Conservation (phyloP, 2,329 filamentous ascomycete species). For the Fusarium chlamydosporum region DNA sequence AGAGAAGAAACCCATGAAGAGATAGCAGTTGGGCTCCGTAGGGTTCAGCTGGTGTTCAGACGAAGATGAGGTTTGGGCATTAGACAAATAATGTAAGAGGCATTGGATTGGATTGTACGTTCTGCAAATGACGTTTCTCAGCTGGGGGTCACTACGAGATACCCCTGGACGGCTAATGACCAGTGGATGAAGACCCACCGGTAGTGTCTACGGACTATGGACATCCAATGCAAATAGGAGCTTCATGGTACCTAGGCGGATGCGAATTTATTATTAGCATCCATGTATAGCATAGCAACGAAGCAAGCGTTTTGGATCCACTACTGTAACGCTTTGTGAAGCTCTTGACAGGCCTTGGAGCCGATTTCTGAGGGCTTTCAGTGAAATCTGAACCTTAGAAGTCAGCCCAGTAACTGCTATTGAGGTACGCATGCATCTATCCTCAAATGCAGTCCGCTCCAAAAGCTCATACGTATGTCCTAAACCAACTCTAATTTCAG, state of each 20-base stretch:
- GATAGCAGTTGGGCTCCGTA: slow-evolving; percentile 26
- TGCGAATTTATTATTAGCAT: neutral
- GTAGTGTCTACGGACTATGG: neutral
- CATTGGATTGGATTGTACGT: slow-evolving; percentile 29
- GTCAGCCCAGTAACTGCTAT: neutral
- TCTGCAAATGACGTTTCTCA: slow-evolving; percentile 45
- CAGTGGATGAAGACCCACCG: neutral
- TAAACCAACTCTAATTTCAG: neutral
- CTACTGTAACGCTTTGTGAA: neutral
- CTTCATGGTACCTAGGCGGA: neutral
- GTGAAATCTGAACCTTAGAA: neutral
- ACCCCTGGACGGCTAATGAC: slow-evolving; percentile 26
- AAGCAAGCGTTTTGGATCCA: neutral
- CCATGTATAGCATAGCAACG: neutral
- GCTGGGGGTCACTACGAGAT: slow-evolving; percentile 30
- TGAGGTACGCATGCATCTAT: neutral
- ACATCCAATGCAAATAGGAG: neutral
- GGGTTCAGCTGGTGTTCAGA: slow-evolving; percentile 27
- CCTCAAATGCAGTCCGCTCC: neutral
- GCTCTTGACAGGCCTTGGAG: neutral
- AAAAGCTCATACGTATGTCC: neutral
- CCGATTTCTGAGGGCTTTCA: neutral
- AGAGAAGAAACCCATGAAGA: neutral
- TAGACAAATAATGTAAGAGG: slow-evolving; percentile 40
- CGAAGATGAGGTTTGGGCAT: slow-evolving; percentile 43